A percentile compares a stretch with the other conserved stretches of the same genome.
Evolutionary conservation across 2,329 filamentous ascomycete genomes (phyloP).

Genomic region (Ophiostoma sp.): DNA sequence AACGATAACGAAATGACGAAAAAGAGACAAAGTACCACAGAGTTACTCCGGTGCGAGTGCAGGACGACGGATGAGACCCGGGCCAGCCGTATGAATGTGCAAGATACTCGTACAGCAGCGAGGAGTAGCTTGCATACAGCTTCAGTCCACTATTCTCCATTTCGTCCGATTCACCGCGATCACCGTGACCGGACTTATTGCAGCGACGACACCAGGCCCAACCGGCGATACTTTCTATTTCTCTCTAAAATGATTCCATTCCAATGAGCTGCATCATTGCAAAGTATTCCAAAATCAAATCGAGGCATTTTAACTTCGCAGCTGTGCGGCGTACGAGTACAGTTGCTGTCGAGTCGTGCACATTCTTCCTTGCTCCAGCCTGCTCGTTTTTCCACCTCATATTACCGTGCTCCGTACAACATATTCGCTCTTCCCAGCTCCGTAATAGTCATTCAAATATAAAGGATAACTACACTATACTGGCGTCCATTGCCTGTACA

Average conservation of each 20-base stretch:
- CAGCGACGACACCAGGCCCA: not conserved
- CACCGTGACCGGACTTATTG: constrained; percentile 8
- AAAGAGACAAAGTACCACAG: not conserved
- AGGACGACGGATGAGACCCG: not conserved
- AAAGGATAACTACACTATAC: not conserved
- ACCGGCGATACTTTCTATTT: not conserved
- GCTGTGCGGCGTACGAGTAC: too few species aligned
- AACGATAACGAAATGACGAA: not conserved
- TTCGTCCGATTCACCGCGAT: not conserved
- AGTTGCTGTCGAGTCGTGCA: not conserved
- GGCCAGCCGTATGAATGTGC: not conserved
- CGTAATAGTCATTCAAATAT: not conserved
- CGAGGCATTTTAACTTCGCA: not conserved
- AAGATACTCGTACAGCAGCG: not conserved
- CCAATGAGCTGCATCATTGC: not conserved
- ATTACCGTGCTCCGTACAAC: constrained; percentile 5
- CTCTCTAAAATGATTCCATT: too few species aligned
- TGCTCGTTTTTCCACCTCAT: not conserved
- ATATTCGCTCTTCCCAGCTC: not conserved
- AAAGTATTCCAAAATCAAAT: not conserved
- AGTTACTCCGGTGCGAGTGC: not conserved
- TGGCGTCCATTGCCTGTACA: not conserved
- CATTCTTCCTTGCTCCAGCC: not conserved
- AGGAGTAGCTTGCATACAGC: too few species aligned
- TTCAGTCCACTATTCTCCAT: not conserved